phyloP scores from a whole-genome alignment of 306 rosid species.

The Gastrolobium bilobum region DNA sequence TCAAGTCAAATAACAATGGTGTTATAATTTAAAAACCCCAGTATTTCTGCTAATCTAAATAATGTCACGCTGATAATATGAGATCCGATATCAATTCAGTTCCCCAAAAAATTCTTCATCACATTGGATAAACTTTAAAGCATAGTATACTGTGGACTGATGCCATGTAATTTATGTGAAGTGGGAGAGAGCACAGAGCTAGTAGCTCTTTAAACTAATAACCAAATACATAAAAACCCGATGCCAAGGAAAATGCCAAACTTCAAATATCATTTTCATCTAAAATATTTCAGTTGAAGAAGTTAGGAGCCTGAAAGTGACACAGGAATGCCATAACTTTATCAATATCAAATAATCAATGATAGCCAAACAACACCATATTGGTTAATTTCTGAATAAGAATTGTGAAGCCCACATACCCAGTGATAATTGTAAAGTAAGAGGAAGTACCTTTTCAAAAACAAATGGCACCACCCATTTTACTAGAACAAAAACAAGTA shows the following conservation, averaged over 20 bases:
- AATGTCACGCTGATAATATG: slow-evolving; percentile 23
- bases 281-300: slow-evolving; percentile 12
- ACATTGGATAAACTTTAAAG: neutral
- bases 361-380: neutral
- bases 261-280: neutral
- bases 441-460: slow-evolving; percentile 78
- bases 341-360: slow-evolving; percentile 18
- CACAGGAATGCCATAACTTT: slow-evolving; percentile 11
- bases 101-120: slow-evolving; percentile 28
- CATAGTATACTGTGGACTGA: slow-evolving; percentile 15
- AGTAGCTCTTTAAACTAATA: slow-evolving; percentile 33
- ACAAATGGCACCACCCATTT: slow-evolving; percentile 92
- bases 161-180: slow-evolving; percentile 24
- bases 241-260: slow-evolving; percentile 24
- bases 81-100: slow-evolving; percentile 21
- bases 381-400: slow-evolving; percentile 36
- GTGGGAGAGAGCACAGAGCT: slow-evolving; percentile 22
- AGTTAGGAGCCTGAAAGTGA: slow-evolving; percentile 20
- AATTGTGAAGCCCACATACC: slow-evolving; percentile 24
- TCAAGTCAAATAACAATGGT: neutral
- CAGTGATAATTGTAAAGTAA: slow-evolving; percentile 35
- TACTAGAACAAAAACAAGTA: slow-evolving; percentile 57
- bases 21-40: slow-evolving; percentile 16
- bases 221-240: slow-evolving; percentile 29
- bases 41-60: slow-evolving; percentile 21